Conservation (phyloP, 495 filamentous ascomycete genomes). For the Cairneyella variabilis region DNA sequence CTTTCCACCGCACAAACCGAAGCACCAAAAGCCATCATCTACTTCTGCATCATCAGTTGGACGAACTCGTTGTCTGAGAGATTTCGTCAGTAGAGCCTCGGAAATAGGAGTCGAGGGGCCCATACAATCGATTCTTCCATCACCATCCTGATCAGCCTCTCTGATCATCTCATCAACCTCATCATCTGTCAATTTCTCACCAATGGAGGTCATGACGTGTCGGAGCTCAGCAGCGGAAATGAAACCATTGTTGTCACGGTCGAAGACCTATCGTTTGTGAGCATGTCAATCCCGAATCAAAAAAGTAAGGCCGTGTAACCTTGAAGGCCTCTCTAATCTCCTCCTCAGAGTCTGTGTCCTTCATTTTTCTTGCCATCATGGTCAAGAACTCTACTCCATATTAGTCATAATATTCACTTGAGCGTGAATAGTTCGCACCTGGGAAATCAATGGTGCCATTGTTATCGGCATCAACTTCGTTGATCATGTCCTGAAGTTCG, state of each 20-base stretch:
- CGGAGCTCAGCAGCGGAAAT: constrained; percentile 97
- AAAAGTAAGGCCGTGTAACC: constrained; percentile 22
- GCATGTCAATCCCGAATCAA: not conserved
- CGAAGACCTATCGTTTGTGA: constrained; percentile 70
- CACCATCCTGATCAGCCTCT: constrained; percentile 98
- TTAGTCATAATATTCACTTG: constrained; percentile 6
- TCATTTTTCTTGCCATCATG: constrained; percentile 99
- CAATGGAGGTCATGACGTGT: constrained; percentile 99
- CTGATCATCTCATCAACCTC: constrained; percentile 99
- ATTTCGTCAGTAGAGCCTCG: not conserved
- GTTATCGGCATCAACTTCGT: constrained; percentile 99
- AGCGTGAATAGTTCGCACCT: constrained; percentile 50
- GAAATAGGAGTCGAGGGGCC: not conserved
- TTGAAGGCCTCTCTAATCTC: constrained; percentile 86
- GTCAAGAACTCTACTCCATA: constrained; percentile 80
- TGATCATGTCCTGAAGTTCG: constrained; percentile 99
- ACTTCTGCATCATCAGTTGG: constrained; percentile 99
- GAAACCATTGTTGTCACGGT: constrained; percentile 99
- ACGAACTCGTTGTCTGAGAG: constrained; percentile 97
- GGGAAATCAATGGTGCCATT: constrained; percentile 99
- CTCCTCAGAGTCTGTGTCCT: constrained; percentile 99
- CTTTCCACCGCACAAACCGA: constrained; percentile 20
- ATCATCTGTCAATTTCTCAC: constrained; percentile 98
- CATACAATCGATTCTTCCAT: constrained; percentile 91
- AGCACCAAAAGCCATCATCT: constrained; percentile 36